phyloP scores from a whole-genome alignment of 176 grass and related monocot species.

The Aegilops longissima region DNA sequence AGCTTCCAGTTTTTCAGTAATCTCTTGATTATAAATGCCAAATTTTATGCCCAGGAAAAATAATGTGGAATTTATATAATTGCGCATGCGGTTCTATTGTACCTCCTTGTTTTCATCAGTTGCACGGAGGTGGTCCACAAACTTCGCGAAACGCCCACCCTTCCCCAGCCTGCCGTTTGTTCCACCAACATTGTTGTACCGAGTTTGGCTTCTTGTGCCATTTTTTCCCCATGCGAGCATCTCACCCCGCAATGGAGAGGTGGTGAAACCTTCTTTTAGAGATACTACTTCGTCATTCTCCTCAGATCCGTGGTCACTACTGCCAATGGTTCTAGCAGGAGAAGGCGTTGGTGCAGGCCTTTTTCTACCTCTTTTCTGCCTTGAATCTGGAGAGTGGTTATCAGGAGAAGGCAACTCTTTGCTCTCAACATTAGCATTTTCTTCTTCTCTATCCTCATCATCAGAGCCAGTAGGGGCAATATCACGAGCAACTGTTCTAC shows the following conservation, averaged over 20 bases:
- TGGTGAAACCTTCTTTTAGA: constrained; percentile 50
- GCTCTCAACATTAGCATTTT: constrained; percentile 54
- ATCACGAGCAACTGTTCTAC: constrained; percentile 39
- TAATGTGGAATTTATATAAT: constrained; percentile 8
- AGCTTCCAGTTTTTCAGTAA: constrained; percentile 8
- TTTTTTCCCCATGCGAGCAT: constrained; percentile 90
- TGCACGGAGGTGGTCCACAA: constrained; percentile 59
- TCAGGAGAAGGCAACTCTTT: constrained; percentile 71
- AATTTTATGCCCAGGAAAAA: constrained; percentile 1
- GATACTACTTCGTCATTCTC: constrained; percentile 51
- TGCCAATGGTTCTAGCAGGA: constrained; percentile 49
- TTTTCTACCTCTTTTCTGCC: constrained; percentile 55
- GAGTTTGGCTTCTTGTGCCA: constrained; percentile 76
- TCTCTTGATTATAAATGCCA: not conserved
- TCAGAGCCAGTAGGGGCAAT: constrained; percentile 40
- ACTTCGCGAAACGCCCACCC: constrained; percentile 57
- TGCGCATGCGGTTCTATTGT: constrained; percentile 5
- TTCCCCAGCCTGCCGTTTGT: constrained; percentile 58
- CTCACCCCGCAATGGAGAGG: constrained; percentile 62
- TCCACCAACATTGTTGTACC: constrained; percentile 52
- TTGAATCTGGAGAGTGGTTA: constrained; percentile 59
- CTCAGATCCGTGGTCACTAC: constrained; percentile 43
- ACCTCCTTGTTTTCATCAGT: constrained; percentile 68
- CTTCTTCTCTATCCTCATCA: constrained; percentile 62
- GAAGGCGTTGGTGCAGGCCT: constrained; percentile 44